phyloP scores from a whole-genome alignment of 139 green algal genomes.

The Volvox reticuliferus region DNA sequence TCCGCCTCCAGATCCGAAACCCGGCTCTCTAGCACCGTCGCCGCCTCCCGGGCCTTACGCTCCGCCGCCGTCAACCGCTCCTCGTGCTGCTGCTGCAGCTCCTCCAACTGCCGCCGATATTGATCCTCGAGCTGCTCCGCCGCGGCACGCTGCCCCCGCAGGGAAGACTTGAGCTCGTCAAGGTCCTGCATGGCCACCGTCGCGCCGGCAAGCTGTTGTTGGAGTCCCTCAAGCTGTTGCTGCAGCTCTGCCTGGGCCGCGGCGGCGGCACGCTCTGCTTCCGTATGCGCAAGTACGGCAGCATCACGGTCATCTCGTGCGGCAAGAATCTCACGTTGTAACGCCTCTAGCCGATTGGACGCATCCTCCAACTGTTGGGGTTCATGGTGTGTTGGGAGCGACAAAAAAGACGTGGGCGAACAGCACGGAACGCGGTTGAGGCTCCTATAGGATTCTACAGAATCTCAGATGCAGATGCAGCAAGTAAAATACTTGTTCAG shows the following conservation, averaged over 20 bases:
- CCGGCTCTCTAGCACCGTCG: not conserved
- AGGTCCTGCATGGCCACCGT: not conserved
- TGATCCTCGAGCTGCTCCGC: not conserved
- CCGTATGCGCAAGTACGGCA: not conserved
- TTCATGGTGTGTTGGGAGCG: too few relatives aligned
- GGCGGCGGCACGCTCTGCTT: not conserved
- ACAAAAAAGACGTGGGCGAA: too few relatives aligned
- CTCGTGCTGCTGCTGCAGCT: not conserved
- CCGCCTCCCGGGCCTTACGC: not conserved
- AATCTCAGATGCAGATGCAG: too few relatives aligned
- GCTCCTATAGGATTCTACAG: too few relatives aligned
- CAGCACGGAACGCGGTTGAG: too few relatives aligned
- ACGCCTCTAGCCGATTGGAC: constrained; percentile 6
- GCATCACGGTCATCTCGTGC: not conserved
- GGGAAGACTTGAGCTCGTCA: not conserved
- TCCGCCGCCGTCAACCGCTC: not conserved
- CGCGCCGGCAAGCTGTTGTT: constrained; percentile 1
- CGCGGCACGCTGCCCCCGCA: not conserved
- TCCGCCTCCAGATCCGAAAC: constrained; percentile 19
- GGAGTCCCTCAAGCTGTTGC: not conserved
- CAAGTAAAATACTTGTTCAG: too few relatives aligned
- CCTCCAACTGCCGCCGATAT: not conserved
- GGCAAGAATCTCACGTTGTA: not conserved
- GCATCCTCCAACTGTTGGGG: constrained; percentile 23
- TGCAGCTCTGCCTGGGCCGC: not conserved